Evolutionary conservation across 805 yeast genomes (phyloP), one percentile per base, ranked within the genome.

Genomic region (Candida insectalens): DNA sequence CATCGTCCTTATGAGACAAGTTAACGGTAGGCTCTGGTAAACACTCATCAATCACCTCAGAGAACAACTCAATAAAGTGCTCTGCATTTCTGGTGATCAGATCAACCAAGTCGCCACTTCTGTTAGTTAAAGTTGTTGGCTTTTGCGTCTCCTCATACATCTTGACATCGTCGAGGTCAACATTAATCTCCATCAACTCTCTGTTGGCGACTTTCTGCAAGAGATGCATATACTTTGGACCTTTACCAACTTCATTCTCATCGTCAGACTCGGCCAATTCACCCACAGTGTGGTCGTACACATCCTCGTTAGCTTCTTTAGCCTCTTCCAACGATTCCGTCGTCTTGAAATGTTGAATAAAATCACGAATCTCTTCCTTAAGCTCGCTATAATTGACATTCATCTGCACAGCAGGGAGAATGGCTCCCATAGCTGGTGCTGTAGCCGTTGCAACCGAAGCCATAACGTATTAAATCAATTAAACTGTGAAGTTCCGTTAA

Each of bases 11-110:
- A 53, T 81, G 83, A 29, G 77, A 63, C 34, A 89, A 66, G 39
- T 83, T 88, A 32, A 69, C 74, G 2, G 92, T 79, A n/a, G 97
- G 89, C 41, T 67, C 69, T 1, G 98, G 98, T 73, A 89, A 71
- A 37, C 84, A 55, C 32, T 74, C 77, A 58, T 92, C 99, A 29
- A 84, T 72, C 12, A 77, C 77, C 32, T 65, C 61, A 33, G 84
- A 68, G 51, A 94, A 81, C 19, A 92, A 51, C 47, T 89, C 96
- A 17, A 75, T 58, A 50, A 79, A 89, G 46, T 83, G 83, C 46
- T 75, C 65, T 1, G 97, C 74, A 55, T 92, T 92, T 34, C 73
- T 74, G 43, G 67, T 55, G 27, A 92, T 75, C 35, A 71, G 67
- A 33, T 69, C 73, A 19, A 75, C 71, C 34, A 84, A 59, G 7